phyloP scores from a whole-genome alignment of 106 monocot genomes.

The Posidonia australis region DNA sequence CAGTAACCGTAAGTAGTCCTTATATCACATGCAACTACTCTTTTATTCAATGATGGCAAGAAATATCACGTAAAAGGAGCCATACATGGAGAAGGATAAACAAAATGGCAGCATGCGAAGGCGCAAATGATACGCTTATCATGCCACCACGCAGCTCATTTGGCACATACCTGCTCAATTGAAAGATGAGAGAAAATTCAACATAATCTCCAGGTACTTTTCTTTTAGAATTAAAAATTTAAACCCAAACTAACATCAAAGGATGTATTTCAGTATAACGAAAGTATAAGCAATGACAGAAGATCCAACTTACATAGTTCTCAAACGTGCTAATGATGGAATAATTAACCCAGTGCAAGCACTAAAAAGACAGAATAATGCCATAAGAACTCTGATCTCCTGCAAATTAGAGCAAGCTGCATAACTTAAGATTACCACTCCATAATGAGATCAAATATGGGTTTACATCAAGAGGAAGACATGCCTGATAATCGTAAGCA shows the following conservation, averaged over 20 bases:
- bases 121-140: slow-evolving; percentile 60
- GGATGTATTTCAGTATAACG: not conserved
- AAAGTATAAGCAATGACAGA: not conserved
- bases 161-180: slow-evolving; percentile 59
- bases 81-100: slow-evolving; percentile 49
- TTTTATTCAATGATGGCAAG: not conserved
- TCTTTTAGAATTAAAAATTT: not conserved
- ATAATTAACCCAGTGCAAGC: slow-evolving; percentile 72
- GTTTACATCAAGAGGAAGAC: not conserved
- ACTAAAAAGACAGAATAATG: slow-evolving; percentile 74
- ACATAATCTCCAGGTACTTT: not conserved
- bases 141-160: slow-evolving; percentile 90
- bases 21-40: not conserved
- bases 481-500: slow-evolving; percentile 97
- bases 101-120: slow-evolving; percentile 69
- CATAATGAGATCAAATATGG: not conserved
- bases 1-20: not conserved
- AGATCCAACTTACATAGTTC: slow-evolving; percentile 57
- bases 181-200: slow-evolving; percentile 2
- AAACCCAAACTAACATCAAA: not conserved
- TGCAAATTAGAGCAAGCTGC: slow-evolving; percentile 8
- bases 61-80: not conserved
- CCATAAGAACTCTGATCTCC: slow-evolving; percentile 64
- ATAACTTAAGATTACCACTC: not conserved
- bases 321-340: slow-evolving; percentile 75